Base-by-base conservation (phyloP, 768 basidiomycete genomes). In the Boletus sensibilis region DNA sequence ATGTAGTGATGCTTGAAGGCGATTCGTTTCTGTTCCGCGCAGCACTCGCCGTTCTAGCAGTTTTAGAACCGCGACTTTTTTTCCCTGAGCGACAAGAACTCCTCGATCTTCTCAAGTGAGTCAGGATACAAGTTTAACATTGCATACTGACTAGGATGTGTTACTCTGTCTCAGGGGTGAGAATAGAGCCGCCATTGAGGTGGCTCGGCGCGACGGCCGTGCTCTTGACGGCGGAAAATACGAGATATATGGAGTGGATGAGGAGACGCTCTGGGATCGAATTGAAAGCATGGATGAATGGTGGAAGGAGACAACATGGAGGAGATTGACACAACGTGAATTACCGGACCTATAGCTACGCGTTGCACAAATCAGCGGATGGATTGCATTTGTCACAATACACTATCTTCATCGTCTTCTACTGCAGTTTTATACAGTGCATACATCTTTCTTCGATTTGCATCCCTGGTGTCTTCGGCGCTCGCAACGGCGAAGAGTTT, bases 241-340 rank as follows among this genome's bases (percentile, higher is more conserved):
- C 68, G 89, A 90, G 64, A 88, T 92, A 56, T 93, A 94, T 65
- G 89, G 90, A 8, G 77, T 92, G 2, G 86, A 90, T 53, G 94
- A 95, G 69, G 92, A 94, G 67, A 81, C 82, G 1, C 71, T 96
- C 14, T 95, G 94, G 87, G 88, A 88, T 39, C 79, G 86, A 41
- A 86, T 96, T 35, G 82, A 88, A 59, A 77, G 78, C 50, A 89
- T 93, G 87, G 84, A 88, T 20, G 91, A 92, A 39, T 92, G 90
- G 92, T 95, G 94, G 93, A 92, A 84, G 67, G 91, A 94, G 65
- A 90, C 84, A 58, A 95, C 92, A 48, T 96, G 92, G 92, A 84
- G 78, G 38, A 77, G 93, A 56, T 73, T 95, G 52, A 83, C 92
- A 64, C 85, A 87, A 60, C 78, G 93, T 68, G 92, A 95, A 71